Percentiles rank a stretch among this genome's conserved stretches.
Evolutionary conservation across 1,284 basidiomycete genomes (phyloP).

Genomic region (Wolfiporia cocos): DNA sequence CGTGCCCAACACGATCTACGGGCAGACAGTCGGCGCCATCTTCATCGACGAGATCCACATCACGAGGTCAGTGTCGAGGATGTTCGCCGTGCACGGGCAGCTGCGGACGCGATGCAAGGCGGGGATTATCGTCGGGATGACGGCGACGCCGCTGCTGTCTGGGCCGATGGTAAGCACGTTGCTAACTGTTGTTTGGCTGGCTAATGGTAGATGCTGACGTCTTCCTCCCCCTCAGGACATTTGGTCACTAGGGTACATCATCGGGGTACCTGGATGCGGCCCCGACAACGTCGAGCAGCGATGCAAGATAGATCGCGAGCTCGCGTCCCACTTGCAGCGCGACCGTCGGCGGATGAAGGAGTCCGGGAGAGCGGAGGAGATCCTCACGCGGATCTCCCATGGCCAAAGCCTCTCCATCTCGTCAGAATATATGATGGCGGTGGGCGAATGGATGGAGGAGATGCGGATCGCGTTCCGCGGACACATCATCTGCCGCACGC

Average conservation of each 20-base stretch:
- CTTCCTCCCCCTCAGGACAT: background rate
- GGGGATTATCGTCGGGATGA: background rate
- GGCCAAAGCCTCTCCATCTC: background rate
- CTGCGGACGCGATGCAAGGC: background rate
- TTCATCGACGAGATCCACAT: background rate
- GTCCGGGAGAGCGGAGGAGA: background rate
- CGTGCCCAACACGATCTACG: background rate
- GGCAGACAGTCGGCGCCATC: background rate
- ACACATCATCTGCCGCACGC: slow-evolving; percentile 4
- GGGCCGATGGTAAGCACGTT: background rate
- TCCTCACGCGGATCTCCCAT: background rate
- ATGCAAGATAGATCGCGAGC: background rate
- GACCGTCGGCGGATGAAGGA: background rate
- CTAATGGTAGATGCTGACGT: background rate
- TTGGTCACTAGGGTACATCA: background rate
- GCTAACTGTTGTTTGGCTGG: background rate
- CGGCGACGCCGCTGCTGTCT: background rate
- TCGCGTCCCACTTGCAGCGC: background rate
- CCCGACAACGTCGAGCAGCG: background rate
- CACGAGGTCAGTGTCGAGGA: background rate
- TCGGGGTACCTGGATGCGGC: background rate
- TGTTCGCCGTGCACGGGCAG: background rate
- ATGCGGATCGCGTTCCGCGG: background rate
- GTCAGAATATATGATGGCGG: background rate
- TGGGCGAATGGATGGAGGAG: background rate